Evolutionary conservation across 148 eudicot species (phyloP).

Genomic region (Pharnaceum exiguum): DNA sequence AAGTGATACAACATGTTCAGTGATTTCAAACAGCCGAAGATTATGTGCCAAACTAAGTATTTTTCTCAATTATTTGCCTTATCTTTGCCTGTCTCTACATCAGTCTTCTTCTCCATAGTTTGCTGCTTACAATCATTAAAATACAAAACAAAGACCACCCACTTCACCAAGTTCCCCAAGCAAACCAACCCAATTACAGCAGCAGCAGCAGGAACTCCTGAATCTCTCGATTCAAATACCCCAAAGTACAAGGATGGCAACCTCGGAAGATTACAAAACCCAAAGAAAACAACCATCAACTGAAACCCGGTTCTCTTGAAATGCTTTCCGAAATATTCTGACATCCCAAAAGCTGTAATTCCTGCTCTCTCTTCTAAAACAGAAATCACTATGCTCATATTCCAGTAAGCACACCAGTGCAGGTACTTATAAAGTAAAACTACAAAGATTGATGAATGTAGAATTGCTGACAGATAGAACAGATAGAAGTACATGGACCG

Average conservation of each 20-base stretch:
- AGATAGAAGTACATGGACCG: not conserved
- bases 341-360: slow-evolving; percentile 17
- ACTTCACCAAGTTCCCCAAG: slow-evolving; percentile 15
- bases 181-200: slow-evolving; percentile 9
- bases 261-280: slow-evolving; percentile 4
- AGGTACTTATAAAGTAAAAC: slow-evolving; percentile 17
- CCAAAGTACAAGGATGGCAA: slow-evolving; percentile 1
- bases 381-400: slow-evolving; percentile 27
- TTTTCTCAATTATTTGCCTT: not conserved
- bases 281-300: slow-evolving; percentile 7
- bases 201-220: not conserved
- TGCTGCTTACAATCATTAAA: slow-evolving; percentile 15
- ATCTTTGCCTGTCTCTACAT: slow-evolving; percentile 7
- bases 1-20: no score
- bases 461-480: not conserved
- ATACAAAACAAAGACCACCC: slow-evolving; percentile 17
- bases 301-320: slow-evolving; percentile 6
- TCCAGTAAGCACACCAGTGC: slow-evolving; percentile 29
- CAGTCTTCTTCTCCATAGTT: slow-evolving; percentile 6
- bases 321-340: slow-evolving; percentile 21
- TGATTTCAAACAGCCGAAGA: no score
- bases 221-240: not conserved
- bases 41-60: no score
- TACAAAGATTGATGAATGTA: slow-evolving; percentile 10
- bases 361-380: slow-evolving; percentile 22